Evolutionary conservation across 2,329 filamentous ascomycete genomes (phyloP), one percentile per base, ranked within the genome.

Genomic region (Mycocentrospora acerina): DNA sequence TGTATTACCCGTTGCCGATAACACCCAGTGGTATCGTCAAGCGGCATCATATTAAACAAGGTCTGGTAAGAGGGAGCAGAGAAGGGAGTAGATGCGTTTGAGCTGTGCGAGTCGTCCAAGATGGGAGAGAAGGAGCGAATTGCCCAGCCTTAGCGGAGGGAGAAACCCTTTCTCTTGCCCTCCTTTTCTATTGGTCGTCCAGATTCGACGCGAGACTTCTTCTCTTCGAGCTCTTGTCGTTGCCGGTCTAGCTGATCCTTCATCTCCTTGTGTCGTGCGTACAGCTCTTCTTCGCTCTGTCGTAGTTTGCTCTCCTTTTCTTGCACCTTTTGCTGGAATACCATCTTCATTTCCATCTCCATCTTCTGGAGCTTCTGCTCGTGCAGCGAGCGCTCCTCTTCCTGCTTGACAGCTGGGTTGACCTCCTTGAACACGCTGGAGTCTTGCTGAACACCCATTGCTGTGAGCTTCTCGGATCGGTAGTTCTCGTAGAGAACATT

Each of bases 261-360:
- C 93, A 98, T 98, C 78, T 98, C 93, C 68, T 91, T 85, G 78
- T 98, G 93, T 60, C 93, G 86, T 55, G 93, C 90, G 67, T 97
- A 97, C 42, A 98, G 78, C 79, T 98, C 93, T 71, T 98, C 93
- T 73, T 98, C 93, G 79, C 90, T 95, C 77, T 97, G 93, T 78
- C 95, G 95, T 70, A 98, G 79, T 77, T 98, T 98, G 82, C 89
- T 95, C 76, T 98, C 93, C 80, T 98, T 98, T 74, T 98, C 93
- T 55, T 89, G 84, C 22, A 98, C 93, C 86, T 98, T 98, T 71
- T 98, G 93, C 72, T 97, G 93, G 89, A 98, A 98, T 58, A 98
- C 93, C 88, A 96, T 95, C 88, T 98, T 98, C 93, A 98, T 98
- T 74, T 98, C 93, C 65, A 90, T 84, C 74, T 98, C 93, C 93